A percentile compares a stretch with the other conserved stretches of the same genome.
Conservation (phyloP, 768 basidiomycete species). For the Auriscalpium microsporum region DNA sequence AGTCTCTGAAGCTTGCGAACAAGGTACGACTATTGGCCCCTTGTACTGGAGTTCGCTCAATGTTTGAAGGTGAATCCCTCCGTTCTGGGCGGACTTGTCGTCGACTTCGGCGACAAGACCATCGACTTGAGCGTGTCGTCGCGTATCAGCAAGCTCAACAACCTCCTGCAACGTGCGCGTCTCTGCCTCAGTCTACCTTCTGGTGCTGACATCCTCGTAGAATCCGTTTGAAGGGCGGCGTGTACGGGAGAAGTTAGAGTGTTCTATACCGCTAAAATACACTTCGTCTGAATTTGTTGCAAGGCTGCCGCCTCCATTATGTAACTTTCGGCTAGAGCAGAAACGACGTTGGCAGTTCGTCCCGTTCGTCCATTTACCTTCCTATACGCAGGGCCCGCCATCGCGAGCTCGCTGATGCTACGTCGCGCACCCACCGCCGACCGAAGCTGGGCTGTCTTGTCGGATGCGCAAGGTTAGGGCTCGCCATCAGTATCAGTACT, state of each 20-base stretch:
- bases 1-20: slow-evolving; percentile 83
- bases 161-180: slow-evolving; percentile 68
- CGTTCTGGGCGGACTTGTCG: slow-evolving; percentile 86
- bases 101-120: slow-evolving; percentile 98
- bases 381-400: neutral
- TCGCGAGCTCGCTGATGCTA: too few relatives aligned
- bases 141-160: slow-evolving; percentile 92
- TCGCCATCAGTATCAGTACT: too few relatives aligned
- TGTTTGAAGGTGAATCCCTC: slow-evolving; percentile 71
- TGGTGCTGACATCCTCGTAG: neutral
- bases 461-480: too few relatives aligned
- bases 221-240: slow-evolving; percentile 11
- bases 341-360: neutral
- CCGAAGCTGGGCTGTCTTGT: too few relatives aligned
- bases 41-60: slow-evolving; percentile 1
- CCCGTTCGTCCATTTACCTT: neutral
- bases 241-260: neutral
- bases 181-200: neutral
- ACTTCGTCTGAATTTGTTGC: too few relatives aligned
- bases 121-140: slow-evolving; percentile 93
- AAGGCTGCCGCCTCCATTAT: too few relatives aligned
- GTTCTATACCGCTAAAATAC: too few relatives aligned
- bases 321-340: too few relatives aligned
- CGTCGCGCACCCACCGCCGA: too few relatives aligned
- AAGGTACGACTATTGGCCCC: slow-evolving; percentile 46